Evolutionary conservation across 2,329 filamentous ascomycete species (phyloP), one percentile per base, ranked within the genome.

Genomic region (Fusarium oxysporum): DNA sequence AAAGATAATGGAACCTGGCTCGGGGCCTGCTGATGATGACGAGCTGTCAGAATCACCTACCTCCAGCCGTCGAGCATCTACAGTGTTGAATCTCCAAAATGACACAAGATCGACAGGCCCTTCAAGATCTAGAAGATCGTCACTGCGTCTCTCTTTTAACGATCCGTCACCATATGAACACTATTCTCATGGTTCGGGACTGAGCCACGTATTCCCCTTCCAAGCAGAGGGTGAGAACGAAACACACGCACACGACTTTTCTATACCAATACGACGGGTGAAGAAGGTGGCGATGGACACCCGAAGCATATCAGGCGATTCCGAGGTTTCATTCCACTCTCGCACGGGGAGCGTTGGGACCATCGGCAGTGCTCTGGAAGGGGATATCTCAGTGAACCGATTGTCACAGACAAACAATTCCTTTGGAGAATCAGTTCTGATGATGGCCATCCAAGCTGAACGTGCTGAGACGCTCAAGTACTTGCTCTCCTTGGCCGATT

Each of bases 151-250:
- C 33, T 82, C 83, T 3, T 50, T 69, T 9, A 53, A 70, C 11
- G 65, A 70, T 8, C 66, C 62, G 23, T 69, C 66, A 16, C 78
- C 81, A 5, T 84, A 85, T 1, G 88, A 89, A 57, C 80, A 84
- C 16, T 90, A 88, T 69, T 90, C 88, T 4, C 82, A 83, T 61
- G 89, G 88, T 4, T 87, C 87, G 4, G 88, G 86, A 7, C 84
- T 98, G 8, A 89, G 92, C 58, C 96, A 98, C 79, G 95, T 98
- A 3, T 98, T 98, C 76, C 96, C 95, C 1, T 98, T 97, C 71
- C 93, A 97, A 79, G 72, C 75, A 14, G 79, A 80, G 28, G 78
- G 87, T 62, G 89, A 89, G 67, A 81, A 83, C 47, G 86, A 78
- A 37, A 78, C 80, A 6, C 41, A 48, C 38, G 43, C 54, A 17